These are phyloP conservation scores for Chamaenerion angustifolium DNA, from an alignment of 345 rosid genomes.

Conservation along the genomic window DNA sequence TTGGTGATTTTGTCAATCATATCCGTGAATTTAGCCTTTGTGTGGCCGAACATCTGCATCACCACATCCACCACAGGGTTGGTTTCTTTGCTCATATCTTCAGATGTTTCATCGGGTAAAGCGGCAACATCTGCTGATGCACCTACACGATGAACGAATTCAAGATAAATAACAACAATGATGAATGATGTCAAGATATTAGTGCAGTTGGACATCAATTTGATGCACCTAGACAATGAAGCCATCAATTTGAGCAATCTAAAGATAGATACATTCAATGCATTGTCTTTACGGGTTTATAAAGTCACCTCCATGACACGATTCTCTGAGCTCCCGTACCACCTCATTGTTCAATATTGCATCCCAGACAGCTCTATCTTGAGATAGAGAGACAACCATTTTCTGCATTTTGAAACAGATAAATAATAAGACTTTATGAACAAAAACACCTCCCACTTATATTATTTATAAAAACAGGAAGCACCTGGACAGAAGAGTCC, in stretches of 20 bases:
- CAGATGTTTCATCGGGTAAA: slow-evolving; percentile 29
- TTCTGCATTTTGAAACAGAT: slow-evolving; percentile 21
- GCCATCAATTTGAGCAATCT: no score
- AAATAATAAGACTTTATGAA: no score
- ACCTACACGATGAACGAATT: no score
- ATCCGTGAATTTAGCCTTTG: slow-evolving; percentile 29
- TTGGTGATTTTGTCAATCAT: slow-evolving; percentile 38
- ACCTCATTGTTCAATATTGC: slow-evolving; percentile 71
- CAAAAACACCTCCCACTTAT: no score
- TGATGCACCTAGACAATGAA: no score
- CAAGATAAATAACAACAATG: no score
- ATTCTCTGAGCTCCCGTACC: slow-evolving; percentile 54
- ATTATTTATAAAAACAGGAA: no score
- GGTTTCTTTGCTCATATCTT: slow-evolving; percentile 21
- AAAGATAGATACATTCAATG: no score
- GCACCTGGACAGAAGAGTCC: slow-evolving; percentile 75
- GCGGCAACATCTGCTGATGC: slow-evolving; percentile 17
- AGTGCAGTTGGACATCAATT: no score
- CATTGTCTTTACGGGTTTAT: no score
- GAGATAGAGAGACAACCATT: slow-evolving; percentile 73
- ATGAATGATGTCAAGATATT: no score
- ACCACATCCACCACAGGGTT: slow-evolving; percentile 22
- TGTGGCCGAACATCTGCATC: slow-evolving; percentile 42
- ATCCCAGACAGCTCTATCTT: slow-evolving; percentile 83
- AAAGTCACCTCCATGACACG: slow-evolving; percentile 40